Evolutionary conservation across 2,329 filamentous ascomycete species (phyloP).

Genomic region (Lasiodiplodia sp.): DNA sequence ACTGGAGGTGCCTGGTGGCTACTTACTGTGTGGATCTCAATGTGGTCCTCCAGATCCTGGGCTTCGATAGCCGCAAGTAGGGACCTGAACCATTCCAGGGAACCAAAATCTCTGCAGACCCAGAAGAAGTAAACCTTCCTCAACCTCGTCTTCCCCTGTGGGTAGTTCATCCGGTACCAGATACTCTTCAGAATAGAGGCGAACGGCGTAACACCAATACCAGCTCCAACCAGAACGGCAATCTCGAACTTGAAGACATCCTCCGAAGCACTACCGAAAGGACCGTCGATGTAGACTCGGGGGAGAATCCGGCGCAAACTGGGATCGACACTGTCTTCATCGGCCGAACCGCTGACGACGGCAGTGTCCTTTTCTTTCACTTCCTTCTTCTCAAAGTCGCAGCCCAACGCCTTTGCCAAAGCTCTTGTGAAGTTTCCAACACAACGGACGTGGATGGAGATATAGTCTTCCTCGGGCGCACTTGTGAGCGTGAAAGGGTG

Average conservation of each 20-base stretch:
- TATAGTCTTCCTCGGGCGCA: conserved; percentile 88
- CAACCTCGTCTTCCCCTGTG: conserved; percentile 77
- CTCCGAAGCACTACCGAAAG: conserved; percentile 85
- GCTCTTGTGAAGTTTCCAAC: conserved; percentile 81
- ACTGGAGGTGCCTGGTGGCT: conserved; percentile 31
- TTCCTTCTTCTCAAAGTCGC: conserved; percentile 67
- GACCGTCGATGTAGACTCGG: conserved; percentile 82
- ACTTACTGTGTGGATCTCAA: conserved; percentile 80
- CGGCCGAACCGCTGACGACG: conserved; percentile 72
- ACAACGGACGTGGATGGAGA: conserved; percentile 83
- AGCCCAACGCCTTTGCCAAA: conserved; percentile 75
- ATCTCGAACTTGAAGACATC: conserved; percentile 78
- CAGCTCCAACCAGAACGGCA: conserved; percentile 58
- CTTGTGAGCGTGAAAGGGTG: conserved; percentile 87
- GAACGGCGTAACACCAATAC: conserved; percentile 61
- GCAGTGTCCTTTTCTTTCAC: conserved; percentile 58
- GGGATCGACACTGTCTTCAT: conserved; percentile 69
- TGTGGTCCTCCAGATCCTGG: conserved; percentile 81
- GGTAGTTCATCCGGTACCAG: conserved; percentile 93
- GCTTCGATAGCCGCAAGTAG: conserved; percentile 84
- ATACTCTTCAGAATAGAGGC: conserved; percentile 75
- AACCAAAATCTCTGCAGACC: conserved; percentile 87
- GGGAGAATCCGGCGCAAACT: conserved; percentile 76
- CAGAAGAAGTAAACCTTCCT: conserved; percentile 93
- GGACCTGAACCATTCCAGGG: conserved; percentile 89